These are phyloP conservation scores for Trifolium dubium DNA, from an alignment of 306 rosid species.

Conservation along the genomic window DNA sequence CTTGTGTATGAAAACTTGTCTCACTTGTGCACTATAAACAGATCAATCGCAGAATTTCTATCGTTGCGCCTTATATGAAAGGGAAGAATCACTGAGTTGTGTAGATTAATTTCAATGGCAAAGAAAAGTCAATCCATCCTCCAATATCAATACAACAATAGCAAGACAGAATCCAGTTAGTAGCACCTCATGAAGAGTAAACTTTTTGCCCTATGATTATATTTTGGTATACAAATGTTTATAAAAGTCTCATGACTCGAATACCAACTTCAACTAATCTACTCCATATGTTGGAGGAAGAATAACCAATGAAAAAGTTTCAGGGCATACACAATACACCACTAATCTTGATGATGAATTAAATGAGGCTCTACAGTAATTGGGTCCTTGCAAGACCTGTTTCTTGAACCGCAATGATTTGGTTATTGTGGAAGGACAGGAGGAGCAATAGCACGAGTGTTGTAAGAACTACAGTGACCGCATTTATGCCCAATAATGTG, in stretches of 20 bases:
- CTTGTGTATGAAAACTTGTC: too few relatives aligned
- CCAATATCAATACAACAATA: slow-evolving; percentile 35
- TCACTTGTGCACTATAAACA: background rate
- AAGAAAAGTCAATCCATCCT: slow-evolving; percentile 24
- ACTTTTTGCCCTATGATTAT: background rate
- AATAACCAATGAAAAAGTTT: slow-evolving; percentile 41
- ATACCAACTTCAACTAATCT: slow-evolving; percentile 20
- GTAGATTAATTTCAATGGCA: slow-evolving; percentile 30
- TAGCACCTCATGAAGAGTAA: slow-evolving; percentile 38
- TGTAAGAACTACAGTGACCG: slow-evolving; percentile 87
- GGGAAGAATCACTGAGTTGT: slow-evolving; percentile 24
- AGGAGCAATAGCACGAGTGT: slow-evolving; percentile 89
- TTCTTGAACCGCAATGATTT: slow-evolving; percentile 39
- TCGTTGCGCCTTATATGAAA: slow-evolving; percentile 5
- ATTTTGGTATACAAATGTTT: slow-evolving; percentile 39
- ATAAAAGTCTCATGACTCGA: slow-evolving; percentile 43
- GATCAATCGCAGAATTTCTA: slow-evolving; percentile 4
- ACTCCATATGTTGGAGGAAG: slow-evolving; percentile 44
- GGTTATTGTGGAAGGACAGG: slow-evolving; percentile 86
- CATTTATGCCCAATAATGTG: slow-evolving; percentile 94
- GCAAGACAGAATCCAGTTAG: slow-evolving; percentile 11
- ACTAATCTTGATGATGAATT: slow-evolving; percentile 33
- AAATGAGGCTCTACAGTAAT: slow-evolving; percentile 36
- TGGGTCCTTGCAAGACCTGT: slow-evolving; percentile 18
- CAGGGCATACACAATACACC: slow-evolving; percentile 38